Base-by-base conservation (phyloP, 2,329 filamentous ascomycete species). In the Colletotrichum destructivum region DNA sequence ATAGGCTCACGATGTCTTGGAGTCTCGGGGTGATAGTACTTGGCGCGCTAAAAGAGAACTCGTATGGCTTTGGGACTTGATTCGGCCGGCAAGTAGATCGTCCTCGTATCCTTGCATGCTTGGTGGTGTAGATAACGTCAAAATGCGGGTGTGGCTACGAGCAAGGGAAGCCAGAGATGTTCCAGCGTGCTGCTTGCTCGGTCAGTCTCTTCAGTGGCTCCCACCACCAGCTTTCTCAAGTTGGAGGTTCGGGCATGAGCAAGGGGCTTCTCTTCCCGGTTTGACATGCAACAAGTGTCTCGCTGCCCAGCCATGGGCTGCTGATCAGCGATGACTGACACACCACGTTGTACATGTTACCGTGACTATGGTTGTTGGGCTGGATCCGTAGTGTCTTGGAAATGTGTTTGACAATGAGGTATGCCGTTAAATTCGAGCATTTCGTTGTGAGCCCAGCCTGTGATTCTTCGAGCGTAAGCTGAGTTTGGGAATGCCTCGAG, bases 1-100 rank as follows among this genome's bases (percentile, higher is more conserved):
- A 40, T 46, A 51, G 35, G 44, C 40, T 46, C 26, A 16, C 18
- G 42, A 35, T 71, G 69, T 69, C 69, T 71, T 46, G 40, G 46
- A 60, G 44, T 18, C 15, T 21, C n/a, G 35, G 5, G 31, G 21
- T 31, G 35, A 64, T 35, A 54, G 38, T 59, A 55, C 8, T 63
- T 40, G 31, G 47, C 21, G 35, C 23, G 12, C 44, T 31, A 61
- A 42, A 46, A 23, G 49, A 13, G 26, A 12, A 8, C 26, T 57
- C 21, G n/a, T 13, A 49, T 57, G 18, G 18, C 26, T n/a, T 18
- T 18, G 4, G n/a, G 11, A 3, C 7, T 18, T 57, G 8, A 18
- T n/a, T 38, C 12, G 18, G 1, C 11, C 61, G 35, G 49, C 23
- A 55, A 16, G 18, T 23, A 55, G 38, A 55, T 16, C 49, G 5